Conservation (phyloP, 2,329 filamentous ascomycete genomes). For the Colletotrichum chlorophyti region DNA sequence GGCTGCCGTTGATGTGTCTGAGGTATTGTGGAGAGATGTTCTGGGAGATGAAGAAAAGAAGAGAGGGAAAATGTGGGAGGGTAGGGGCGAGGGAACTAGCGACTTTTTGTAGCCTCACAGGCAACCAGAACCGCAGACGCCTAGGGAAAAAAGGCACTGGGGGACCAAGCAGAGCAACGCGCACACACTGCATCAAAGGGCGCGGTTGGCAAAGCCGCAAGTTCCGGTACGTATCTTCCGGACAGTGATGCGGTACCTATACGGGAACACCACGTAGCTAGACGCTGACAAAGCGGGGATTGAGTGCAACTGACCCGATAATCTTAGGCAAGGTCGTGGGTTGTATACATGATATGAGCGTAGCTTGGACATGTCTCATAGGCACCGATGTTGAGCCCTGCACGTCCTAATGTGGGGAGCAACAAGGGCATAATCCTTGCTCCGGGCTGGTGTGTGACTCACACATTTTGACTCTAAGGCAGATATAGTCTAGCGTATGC, state of each 20-base stretch:
- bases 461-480: constrained; percentile 7
- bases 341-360: no score
- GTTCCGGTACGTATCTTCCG: no score
- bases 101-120: constrained; percentile 25
- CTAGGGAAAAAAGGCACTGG: constrained; percentile 10
- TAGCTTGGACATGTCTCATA: no score
- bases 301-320: no score
- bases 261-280: background rate
- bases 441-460: constrained; percentile 18
- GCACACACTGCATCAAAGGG: constrained; percentile 7
- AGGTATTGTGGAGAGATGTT: constrained; percentile 60
- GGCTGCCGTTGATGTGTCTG: background rate
- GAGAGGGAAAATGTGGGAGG: constrained; percentile 40
- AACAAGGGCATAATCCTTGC: constrained; percentile 2
- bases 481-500: background rate
- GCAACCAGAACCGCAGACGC: no score
- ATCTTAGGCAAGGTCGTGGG: no score
- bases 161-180: no score
- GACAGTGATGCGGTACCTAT: background rate
- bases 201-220: constrained; percentile 5
- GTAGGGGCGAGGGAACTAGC: constrained; percentile 33
- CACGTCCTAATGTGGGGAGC: no score
- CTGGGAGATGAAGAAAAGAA: constrained; percentile 46
- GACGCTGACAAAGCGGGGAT: background rate
- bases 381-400: no score